Evolutionary conservation across 106 monocot species (phyloP).

Genomic region (Dioscorea alata): DNA sequence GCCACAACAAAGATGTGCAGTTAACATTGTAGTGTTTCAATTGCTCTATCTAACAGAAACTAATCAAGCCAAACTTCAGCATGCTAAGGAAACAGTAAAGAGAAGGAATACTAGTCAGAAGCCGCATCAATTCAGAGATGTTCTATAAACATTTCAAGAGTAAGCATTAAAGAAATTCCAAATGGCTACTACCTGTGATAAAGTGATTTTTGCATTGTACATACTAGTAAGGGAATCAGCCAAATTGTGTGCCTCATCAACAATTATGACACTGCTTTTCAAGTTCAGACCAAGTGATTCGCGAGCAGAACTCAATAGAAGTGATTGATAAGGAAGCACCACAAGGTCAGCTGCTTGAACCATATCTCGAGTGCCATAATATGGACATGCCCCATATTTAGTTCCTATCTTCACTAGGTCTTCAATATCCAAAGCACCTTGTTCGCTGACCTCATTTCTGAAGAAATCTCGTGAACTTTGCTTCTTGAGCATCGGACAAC

Average conservation of each 20-base stretch:
- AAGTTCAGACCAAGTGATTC: slow-evolving; percentile 88
- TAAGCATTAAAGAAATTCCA: neutral
- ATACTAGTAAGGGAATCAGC: slow-evolving; percentile 90
- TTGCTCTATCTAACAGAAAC: too few species aligned
- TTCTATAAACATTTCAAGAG: too few species aligned
- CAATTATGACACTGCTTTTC: slow-evolving; percentile 72
- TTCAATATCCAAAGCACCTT: slow-evolving; percentile 79
- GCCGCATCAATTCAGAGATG: too few species aligned
- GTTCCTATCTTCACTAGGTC: slow-evolving; percentile 77
- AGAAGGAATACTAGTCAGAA: too few species aligned
- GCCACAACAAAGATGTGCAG: neutral
- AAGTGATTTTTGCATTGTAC: slow-evolving; percentile 78
- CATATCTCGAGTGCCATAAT: slow-evolving; percentile 79
- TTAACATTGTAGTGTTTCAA: too few species aligned
- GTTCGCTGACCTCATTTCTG: slow-evolving; percentile 37
- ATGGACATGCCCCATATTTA: slow-evolving; percentile 84
- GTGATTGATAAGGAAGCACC: slow-evolving; percentile 91
- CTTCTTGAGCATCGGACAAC: slow-evolving; percentile 90
- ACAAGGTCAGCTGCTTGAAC: slow-evolving; percentile 65
- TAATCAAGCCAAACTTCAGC: too few species aligned
- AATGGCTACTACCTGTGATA: slow-evolving; percentile 55
- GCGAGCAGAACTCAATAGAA: slow-evolving; percentile 78
- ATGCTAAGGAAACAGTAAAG: too few species aligned
- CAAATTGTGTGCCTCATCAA: slow-evolving; percentile 97
- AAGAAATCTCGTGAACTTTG: slow-evolving; percentile 39